Evolutionary conservation across 2,329 filamentous ascomycete species (phyloP).

Genomic region (Ophiosphaerella narmari): DNA sequence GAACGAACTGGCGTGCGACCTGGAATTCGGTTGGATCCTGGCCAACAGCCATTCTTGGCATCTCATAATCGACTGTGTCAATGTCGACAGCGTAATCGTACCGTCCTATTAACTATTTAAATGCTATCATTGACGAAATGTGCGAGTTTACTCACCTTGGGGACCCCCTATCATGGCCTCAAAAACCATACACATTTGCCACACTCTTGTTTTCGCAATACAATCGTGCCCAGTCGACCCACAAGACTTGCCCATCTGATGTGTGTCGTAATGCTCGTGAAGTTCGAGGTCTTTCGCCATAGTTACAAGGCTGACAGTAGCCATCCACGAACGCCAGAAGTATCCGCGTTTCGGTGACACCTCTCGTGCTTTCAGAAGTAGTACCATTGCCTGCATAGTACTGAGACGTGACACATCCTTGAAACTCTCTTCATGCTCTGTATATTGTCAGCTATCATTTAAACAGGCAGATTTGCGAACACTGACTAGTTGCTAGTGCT

Average conservation of each 20-base stretch:
- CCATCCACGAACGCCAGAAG: constrained; percentile 97
- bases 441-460: constrained; percentile 15
- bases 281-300: constrained; percentile 93
- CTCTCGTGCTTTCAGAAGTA: constrained; percentile 88
- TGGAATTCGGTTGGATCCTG: constrained; percentile 76
- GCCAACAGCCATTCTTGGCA: constrained; percentile 66
- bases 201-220: constrained; percentile 80
- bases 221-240: constrained; percentile 74
- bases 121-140: not conserved
- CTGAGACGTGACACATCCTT: constrained; percentile 89
- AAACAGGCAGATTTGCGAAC: not conserved
- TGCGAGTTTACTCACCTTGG: constrained; percentile 67
- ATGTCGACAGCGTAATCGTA: constrained; percentile 76
- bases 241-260: constrained; percentile 73
- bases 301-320: constrained; percentile 84
- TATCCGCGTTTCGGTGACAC: constrained; percentile 92
- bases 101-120: constrained; percentile 54
- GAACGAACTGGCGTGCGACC: constrained; percentile 81
- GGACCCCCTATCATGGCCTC: constrained; percentile 93
- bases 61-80: constrained; percentile 75
- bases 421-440: constrained; percentile 89
- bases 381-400: constrained; percentile 86
- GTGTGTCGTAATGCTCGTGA: constrained; percentile 82
- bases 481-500: constrained; percentile 80
- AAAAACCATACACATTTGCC: constrained; percentile 84